Conservation (phyloP, 257 asterid species). For the Solanum piurae region DNA sequence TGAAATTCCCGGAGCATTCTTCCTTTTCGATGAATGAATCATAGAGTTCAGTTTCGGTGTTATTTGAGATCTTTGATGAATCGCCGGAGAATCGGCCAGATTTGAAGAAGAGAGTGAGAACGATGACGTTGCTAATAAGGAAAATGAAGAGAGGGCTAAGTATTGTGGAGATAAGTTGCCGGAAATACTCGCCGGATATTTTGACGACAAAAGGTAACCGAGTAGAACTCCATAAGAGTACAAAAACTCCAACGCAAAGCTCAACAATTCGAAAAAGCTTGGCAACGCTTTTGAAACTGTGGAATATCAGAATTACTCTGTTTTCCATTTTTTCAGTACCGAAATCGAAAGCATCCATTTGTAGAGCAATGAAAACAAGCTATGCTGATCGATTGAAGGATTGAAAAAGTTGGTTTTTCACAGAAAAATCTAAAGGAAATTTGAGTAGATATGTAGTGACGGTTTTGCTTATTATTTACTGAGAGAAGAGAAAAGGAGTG, state of each 20-base stretch:
- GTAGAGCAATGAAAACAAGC: background rate
- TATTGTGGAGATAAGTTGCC: constrained; percentile 23
- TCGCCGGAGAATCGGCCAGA: constrained; percentile 25
- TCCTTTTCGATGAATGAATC: constrained; percentile 14
- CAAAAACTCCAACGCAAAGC: constrained; percentile 16
- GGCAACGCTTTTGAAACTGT: constrained; percentile 25
- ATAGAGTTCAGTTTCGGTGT: constrained; percentile 4
- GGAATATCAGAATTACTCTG: constrained; percentile 1
- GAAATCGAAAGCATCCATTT: constrained; percentile 23
- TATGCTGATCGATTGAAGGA: background rate
- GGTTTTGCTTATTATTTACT: background rate
- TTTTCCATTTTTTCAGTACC: constrained; percentile 11
- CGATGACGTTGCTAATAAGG: constrained; percentile 51
- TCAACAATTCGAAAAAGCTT: constrained; percentile 48
- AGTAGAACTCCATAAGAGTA: constrained; percentile 36
- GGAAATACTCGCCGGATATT: constrained; percentile 48
- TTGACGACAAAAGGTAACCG: constrained; percentile 48
- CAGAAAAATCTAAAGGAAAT: background rate
- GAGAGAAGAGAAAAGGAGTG: background rate
- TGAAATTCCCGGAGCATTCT: background rate
- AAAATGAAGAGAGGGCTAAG: constrained; percentile 53
- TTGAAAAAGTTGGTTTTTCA: background rate
- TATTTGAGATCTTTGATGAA: background rate
- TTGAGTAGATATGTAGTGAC: background rate
- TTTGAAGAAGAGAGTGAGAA: constrained; percentile 45